Evolutionary conservation across 2,329 filamentous ascomycete genomes (phyloP).

Genomic region (Huntiella omanensis): DNA sequence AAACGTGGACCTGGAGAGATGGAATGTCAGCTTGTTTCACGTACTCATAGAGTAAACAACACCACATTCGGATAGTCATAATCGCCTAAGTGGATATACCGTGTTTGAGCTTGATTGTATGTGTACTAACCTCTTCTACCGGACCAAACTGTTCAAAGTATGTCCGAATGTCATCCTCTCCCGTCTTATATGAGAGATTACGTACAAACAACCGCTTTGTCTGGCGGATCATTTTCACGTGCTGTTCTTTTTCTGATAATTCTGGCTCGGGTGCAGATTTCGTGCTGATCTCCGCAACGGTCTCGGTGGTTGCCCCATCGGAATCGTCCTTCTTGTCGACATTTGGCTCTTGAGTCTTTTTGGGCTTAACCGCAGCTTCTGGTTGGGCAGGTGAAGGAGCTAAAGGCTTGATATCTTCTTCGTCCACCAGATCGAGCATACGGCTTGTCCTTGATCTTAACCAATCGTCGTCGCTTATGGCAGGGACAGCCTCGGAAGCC

Average conservation of each 20-base stretch:
- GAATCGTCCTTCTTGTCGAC: not conserved
- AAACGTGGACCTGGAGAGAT: slow-evolving; percentile 59
- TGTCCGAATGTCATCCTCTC: slow-evolving; percentile 55
- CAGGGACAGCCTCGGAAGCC: slow-evolving; percentile 13
- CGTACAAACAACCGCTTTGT: slow-evolving; percentile 72
- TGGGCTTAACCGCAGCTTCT: not conserved
- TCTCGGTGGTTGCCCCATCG: slow-evolving; percentile 12
- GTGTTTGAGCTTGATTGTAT: slow-evolving; percentile 18
- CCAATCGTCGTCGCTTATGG: slow-evolving; percentile 72
- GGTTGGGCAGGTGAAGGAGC: not conserved
- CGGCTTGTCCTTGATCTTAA: slow-evolving; percentile 74
- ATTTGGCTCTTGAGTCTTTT: not conserved
- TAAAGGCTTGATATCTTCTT: slow-evolving; percentile 32
- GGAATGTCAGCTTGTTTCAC: slow-evolving; percentile 7
- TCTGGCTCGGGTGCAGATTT: not conserved
- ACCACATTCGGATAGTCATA: slow-evolving; percentile 71
- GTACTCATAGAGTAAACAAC: slow-evolving; percentile 25
- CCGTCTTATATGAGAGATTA: slow-evolving; percentile 68
- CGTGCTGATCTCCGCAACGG: slow-evolving; percentile 11
- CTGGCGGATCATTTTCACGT: slow-evolving; percentile 43
- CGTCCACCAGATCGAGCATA: slow-evolving; percentile 65
- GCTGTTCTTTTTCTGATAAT: slow-evolving; percentile 20
- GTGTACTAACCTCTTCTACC: slow-evolving; percentile 64
- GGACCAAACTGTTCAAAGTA: slow-evolving; percentile 56
- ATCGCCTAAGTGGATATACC: slow-evolving; percentile 84